Conservation (phyloP, 2,329 filamentous ascomycete genomes). For the Biscogniauxia marginata region DNA sequence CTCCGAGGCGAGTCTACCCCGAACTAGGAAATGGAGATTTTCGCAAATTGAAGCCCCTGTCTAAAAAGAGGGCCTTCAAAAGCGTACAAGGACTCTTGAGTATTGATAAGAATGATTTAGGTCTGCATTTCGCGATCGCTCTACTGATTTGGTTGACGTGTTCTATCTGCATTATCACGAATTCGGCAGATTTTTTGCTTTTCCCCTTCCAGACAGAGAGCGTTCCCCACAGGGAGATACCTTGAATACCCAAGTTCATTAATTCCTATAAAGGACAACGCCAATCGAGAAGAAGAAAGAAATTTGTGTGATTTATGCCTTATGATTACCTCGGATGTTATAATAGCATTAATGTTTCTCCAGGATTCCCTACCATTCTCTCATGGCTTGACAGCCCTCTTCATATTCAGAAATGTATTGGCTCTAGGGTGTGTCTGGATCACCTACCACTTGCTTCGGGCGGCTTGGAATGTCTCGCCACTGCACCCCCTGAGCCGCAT, state of each 20-base stretch:
- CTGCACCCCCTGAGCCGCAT: slow-evolving; percentile 18
- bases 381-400: background rate
- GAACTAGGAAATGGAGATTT: no score
- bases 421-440: slow-evolving; percentile 4
- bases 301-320: background rate
- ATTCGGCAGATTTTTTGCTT: no score
- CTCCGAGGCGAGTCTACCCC: no score
- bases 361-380: background rate
- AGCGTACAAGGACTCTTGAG: no score
- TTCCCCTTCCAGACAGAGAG: background rate
- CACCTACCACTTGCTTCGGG: slow-evolving; percentile 9
- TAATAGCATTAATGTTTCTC: background rate
- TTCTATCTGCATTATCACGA: no score
- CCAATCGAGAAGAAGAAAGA: background rate
- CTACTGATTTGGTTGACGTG: no score
- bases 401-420: background rate
- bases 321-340: background rate
- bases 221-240: background rate
- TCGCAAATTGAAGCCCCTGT: no score
- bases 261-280: background rate
- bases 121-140: no score
- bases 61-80: no score
- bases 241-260: background rate
- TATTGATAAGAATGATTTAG: no score
- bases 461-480: slow-evolving; percentile 14